phyloP scores from a whole-genome alignment of 306 rosid genomes.

The Trifolium repens region DNA sequence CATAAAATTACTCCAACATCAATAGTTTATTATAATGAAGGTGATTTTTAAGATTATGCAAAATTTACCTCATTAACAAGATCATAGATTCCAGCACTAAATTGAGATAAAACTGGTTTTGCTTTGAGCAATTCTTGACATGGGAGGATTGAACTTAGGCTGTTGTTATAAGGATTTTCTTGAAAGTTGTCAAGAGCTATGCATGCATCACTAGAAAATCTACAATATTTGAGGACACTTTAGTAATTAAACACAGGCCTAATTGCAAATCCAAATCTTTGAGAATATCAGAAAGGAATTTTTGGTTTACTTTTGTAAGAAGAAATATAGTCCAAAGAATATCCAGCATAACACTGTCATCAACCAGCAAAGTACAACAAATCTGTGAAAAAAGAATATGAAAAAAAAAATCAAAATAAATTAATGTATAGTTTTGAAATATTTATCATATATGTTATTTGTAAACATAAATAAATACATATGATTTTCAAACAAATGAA shows the following conservation, averaged over 20 bases:
- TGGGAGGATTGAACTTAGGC: constrained; percentile 84
- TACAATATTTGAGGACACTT: constrained; percentile 40
- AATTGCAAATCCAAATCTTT: too few relatives aligned
- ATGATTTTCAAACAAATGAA: constrained; percentile 13
- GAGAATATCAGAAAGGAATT: neutral
- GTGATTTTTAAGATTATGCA: constrained; percentile 12
- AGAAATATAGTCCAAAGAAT: constrained; percentile 75
- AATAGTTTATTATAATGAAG: neutral
- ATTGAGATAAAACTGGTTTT: constrained; percentile 57
- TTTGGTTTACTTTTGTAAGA: constrained; percentile 61
- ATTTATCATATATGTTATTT: neutral
- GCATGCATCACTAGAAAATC: constrained; percentile 81
- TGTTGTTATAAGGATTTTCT: constrained; percentile 72
- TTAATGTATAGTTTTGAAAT: neutral
- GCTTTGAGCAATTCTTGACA: constrained; percentile 73
- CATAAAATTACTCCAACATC: constrained; percentile 11
- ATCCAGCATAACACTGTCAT: constrained; percentile 78
- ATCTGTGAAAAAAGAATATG: constrained; percentile 49
- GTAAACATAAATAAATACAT: neutral
- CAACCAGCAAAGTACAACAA: constrained; percentile 67
- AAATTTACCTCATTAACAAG: constrained; percentile 67
- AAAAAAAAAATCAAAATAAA: neutral
- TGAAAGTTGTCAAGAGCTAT: constrained; percentile 74
- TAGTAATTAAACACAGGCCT: neutral
- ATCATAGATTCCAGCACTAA: constrained; percentile 66